phyloP scores from a whole-genome alignment of 2,329 filamentous ascomycete genomes.

The Phyllosticta paracitricarpa region DNA sequence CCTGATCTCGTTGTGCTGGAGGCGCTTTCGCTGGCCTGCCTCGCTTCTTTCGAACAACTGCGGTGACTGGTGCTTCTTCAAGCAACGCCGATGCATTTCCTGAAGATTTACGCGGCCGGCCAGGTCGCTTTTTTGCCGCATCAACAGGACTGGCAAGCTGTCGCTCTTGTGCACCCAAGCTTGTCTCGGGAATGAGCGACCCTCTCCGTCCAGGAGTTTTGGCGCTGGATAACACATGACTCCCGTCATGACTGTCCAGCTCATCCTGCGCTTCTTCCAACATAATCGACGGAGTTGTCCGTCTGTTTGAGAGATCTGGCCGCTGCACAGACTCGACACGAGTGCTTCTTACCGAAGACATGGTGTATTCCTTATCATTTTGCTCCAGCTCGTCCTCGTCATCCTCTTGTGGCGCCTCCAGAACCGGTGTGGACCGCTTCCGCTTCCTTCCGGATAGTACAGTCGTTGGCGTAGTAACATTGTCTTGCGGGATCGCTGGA shows the following conservation, averaged over 20 bases:
- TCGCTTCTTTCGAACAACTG: background rate
- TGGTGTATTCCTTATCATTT: constrained; percentile 16
- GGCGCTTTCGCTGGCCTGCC: background rate
- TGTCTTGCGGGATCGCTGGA: background rate
- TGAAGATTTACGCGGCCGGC: constrained; percentile 3
- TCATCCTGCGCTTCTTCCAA: background rate
- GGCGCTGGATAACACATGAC: constrained; percentile 3
- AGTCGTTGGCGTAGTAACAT: background rate
- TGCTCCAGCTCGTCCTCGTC: constrained; percentile 26
- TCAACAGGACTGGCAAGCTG: background rate
- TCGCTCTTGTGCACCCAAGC: background rate
- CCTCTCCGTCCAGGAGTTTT: background rate
- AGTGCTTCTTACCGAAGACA: constrained; percentile 20
- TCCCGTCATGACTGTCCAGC: background rate
- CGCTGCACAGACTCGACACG: background rate
- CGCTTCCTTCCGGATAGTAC: background rate
- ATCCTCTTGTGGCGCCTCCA: constrained; percentile 13
- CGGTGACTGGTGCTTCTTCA: background rate
- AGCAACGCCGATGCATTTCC: background rate
- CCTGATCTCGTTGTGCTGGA: background rate
- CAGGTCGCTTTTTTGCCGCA: background rate
- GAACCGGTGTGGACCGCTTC: constrained; percentile 3
- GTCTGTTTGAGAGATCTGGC: constrained; percentile 14
- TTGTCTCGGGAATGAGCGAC: background rate
- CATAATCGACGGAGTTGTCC: constrained; percentile 14